Percentiles rank a stretch among this genome's conserved stretches.
phyloP scores from a whole-genome alignment of 257 asterid species.

The Penstemon eatonii region DNA sequence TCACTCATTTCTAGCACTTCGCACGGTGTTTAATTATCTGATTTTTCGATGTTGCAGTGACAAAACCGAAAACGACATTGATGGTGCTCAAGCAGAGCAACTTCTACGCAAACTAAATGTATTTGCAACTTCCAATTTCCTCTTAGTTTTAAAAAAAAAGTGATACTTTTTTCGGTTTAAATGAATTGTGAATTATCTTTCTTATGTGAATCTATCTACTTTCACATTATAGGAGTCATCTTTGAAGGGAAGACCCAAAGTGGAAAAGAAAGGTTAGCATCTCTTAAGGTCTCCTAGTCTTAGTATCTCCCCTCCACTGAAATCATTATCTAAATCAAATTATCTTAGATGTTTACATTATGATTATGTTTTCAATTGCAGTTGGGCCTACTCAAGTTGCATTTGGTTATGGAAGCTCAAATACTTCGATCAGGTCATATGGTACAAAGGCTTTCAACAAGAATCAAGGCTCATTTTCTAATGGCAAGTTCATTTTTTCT shows the following conservation, averaged over 20 bases:
- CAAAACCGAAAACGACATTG: constrained; percentile 56
- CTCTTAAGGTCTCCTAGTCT: neutral
- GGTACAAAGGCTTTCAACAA: constrained; percentile 29
- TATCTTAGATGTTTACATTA: neutral
- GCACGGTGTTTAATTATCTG: neutral
- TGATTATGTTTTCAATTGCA: constrained; percentile 34
- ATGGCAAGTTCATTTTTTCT: constrained; percentile 45
- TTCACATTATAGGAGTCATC: constrained; percentile 55
- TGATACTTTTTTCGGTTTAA: neutral
- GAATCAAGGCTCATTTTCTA: constrained; percentile 34
- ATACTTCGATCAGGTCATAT: constrained; percentile 45
- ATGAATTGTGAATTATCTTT: constrained; percentile 16
- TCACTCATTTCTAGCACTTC: neutral
- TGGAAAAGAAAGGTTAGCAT: constrained; percentile 63
- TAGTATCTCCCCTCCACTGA: neutral
- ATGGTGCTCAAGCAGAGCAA: constrained; percentile 60
- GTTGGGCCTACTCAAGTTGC: constrained; percentile 53
- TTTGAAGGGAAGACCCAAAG: constrained; percentile 43
- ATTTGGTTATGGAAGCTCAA: constrained; percentile 60
- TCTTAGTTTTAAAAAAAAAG: no score
- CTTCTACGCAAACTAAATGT: constrained; percentile 66
- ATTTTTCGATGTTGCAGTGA: constrained; percentile 49
- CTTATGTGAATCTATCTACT: constrained; percentile 2
- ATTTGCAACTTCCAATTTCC: constrained; percentile 9
- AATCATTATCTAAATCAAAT: neutral